These are phyloP conservation scores for Bryoglossum gracile DNA, from an alignment of 495 filamentous ascomycete species.

Conservation along the genomic window DNA sequence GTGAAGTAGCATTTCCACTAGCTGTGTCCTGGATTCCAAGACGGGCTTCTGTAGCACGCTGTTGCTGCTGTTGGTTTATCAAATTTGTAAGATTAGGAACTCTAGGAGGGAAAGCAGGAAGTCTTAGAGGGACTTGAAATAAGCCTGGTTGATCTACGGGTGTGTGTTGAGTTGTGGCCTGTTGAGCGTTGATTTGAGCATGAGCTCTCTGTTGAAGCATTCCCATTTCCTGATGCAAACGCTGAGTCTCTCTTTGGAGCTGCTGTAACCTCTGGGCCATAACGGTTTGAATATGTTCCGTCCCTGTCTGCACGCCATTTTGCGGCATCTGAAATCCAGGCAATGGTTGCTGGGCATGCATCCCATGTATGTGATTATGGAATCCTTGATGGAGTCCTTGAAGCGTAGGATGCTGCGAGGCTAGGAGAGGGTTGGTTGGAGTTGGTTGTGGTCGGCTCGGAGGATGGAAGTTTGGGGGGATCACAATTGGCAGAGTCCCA, in stretches of 20 bases:
- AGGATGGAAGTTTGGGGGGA: no score
- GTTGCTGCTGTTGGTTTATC: slow-evolving; percentile 35
- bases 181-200: slow-evolving; percentile 3
- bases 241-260: slow-evolving; percentile 20
- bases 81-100: slow-evolving; percentile 32
- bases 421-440: slow-evolving; percentile 3
- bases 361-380: slow-evolving; percentile 19
- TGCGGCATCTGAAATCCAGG: slow-evolving; percentile 22
- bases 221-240: slow-evolving; percentile 21
- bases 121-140: slow-evolving; percentile 10
- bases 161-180: background rate
- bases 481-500: no score
- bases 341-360: slow-evolving; percentile 21
- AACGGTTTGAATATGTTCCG: slow-evolving; percentile 9
- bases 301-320: slow-evolving; percentile 19
- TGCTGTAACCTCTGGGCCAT: slow-evolving; percentile 21
- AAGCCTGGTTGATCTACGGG: slow-evolving; percentile 5
- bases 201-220: slow-evolving; percentile 16
- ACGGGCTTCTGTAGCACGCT: slow-evolving; percentile 24
- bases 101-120: slow-evolving; percentile 24
- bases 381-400: slow-evolving; percentile 1
- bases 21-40: slow-evolving; percentile 17
- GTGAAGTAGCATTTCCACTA: slow-evolving; percentile 2
- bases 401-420: slow-evolving; percentile 17
- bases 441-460: no score